Evolutionary conservation across 768 basidiomycete species (phyloP), one percentile per base, ranked within the genome.

Genomic region (Brasilioporus rufonigricans): DNA sequence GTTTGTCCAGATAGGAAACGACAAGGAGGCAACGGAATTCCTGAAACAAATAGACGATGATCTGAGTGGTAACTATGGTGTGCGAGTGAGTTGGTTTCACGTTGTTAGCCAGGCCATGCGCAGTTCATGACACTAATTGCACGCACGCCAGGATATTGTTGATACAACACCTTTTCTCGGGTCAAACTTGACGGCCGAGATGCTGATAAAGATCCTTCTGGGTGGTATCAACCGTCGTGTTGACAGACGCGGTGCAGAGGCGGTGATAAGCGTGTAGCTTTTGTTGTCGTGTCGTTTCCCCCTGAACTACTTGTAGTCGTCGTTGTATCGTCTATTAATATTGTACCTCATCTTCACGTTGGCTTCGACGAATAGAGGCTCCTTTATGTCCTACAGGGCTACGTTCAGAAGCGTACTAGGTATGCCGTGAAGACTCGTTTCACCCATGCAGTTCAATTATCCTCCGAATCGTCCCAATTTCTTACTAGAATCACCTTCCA

Each of bases 1-100:
- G 58, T 87, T 91, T 48, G 79, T 91, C 1, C 89, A 90, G 66
- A 81, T 91, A 33, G 88, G 88, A 5, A 66, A 80, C 64, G 60
- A 65, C 53, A 33, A 60, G 48, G 43, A 64, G 55, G 73, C 83
- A 43, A 60, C 75, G 3, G 71, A 69, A 61, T 86, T 65, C 60
- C 73, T 83, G 43, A 65, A 74, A 52, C 71, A 79, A 50, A 73
- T 89, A 13, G 89, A 90, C 59, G 79, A 88, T 59, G 79, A 74
- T 12, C 68, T 90, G 33, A 61, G 74, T 13, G 58, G 56, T 2
- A 70, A 53, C 6, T 68, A 80, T 60, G 65, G 69, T 23, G 71
- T 83, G 18, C 74, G 83, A 32, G 81, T 82, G 58, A 60, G 76
- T 45, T 3, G 11, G 23, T 1, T 10, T 12, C 8, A 11, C 23